These are phyloP conservation scores for Penicillium mononematosum DNA, from an alignment of 495 filamentous ascomycete genomes.

Conservation along the genomic window DNA sequence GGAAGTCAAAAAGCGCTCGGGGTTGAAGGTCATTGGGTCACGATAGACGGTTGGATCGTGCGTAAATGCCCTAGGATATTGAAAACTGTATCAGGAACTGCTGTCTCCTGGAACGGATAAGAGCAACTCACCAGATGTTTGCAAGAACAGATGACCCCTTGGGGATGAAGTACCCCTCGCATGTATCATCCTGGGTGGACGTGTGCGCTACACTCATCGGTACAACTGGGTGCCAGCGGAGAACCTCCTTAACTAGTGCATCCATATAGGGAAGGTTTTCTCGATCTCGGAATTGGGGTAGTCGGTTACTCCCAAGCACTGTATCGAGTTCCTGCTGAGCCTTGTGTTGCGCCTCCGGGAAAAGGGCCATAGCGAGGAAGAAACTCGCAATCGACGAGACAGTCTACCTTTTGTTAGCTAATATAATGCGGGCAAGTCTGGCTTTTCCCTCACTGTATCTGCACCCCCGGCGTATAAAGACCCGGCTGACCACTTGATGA, in stretches of 20 bases:
- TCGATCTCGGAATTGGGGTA: conserved; percentile 27
- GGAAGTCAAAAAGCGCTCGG: conserved; percentile 35
- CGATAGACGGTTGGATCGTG: conserved; percentile 24
- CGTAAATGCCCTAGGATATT: conserved; percentile 29
- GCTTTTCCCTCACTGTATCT: conserved; percentile 42
- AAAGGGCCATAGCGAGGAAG: conserved; percentile 45
- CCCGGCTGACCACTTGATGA: conserved; percentile 49
- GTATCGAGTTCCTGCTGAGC: conserved; percentile 58
- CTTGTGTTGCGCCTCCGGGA: conserved; percentile 47
- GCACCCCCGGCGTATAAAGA: conserved; percentile 57
- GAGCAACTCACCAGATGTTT: conserved; percentile 41
- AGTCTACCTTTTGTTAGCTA: conserved; percentile 18
- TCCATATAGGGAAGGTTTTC: conserved; percentile 40
- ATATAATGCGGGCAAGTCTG: background rate
- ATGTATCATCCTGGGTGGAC: conserved; percentile 53
- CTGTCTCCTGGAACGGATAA: background rate
- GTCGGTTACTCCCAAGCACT: conserved; percentile 38
- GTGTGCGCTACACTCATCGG: conserved; percentile 53
- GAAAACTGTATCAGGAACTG: background rate
- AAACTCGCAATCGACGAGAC: conserved; percentile 37
- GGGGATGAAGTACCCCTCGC: conserved; percentile 52
- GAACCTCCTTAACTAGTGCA: conserved; percentile 41
- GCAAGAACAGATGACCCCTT: conserved; percentile 45
- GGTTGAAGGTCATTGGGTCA: conserved; percentile 27
- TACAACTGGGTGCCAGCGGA: conserved; percentile 43